Percentiles rank a stretch among this genome's conserved stretches.
phyloP scores from a whole-genome alignment of 768 basidiomycete species.

The Thelephora ganbajun region DNA sequence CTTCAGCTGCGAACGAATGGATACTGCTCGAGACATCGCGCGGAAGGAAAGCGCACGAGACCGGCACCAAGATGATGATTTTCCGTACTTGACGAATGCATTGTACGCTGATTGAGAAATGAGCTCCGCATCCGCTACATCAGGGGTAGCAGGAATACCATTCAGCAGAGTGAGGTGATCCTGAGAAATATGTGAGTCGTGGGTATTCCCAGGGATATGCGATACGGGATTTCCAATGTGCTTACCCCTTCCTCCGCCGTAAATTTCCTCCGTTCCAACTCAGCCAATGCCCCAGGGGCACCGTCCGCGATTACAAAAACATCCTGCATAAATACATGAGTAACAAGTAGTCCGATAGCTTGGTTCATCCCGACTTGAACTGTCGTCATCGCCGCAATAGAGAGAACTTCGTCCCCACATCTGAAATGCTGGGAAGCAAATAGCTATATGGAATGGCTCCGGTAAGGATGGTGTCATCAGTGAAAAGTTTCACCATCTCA shows the following conservation, averaged over 20 bases:
- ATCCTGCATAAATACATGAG: constrained; percentile 36
- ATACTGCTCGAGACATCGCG: constrained; percentile 85
- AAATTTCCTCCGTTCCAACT: constrained; percentile 89
- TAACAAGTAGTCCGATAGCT: not conserved
- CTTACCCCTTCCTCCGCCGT: constrained; percentile 94
- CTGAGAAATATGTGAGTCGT: constrained; percentile 24
- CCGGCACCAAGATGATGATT: constrained; percentile 88
- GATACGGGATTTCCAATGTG: constrained; percentile 3
- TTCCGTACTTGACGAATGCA: constrained; percentile 73
- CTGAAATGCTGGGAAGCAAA: constrained; percentile 74
- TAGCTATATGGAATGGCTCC: constrained; percentile 32
- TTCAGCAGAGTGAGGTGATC: constrained; percentile 93
- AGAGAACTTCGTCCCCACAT: constrained; percentile 92
- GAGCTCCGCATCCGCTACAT: not conserved
- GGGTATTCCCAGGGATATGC: no score
- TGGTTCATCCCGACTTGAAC: constrained; percentile 45
- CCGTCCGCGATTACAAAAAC: constrained; percentile 84
- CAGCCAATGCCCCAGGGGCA: constrained; percentile 71
- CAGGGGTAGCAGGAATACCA: constrained; percentile 29
- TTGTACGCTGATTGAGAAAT: constrained; percentile 58
- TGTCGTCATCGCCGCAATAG: constrained; percentile 91
- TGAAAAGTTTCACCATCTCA: constrained; percentile 54
- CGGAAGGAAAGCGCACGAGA: constrained; percentile 86
- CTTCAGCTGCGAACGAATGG: constrained; percentile 87
- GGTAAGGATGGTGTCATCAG: not conserved